Evolutionary conservation across 352 stramenopile genomes (phyloP).

Genomic region (Phytophthora aleatoria): DNA sequence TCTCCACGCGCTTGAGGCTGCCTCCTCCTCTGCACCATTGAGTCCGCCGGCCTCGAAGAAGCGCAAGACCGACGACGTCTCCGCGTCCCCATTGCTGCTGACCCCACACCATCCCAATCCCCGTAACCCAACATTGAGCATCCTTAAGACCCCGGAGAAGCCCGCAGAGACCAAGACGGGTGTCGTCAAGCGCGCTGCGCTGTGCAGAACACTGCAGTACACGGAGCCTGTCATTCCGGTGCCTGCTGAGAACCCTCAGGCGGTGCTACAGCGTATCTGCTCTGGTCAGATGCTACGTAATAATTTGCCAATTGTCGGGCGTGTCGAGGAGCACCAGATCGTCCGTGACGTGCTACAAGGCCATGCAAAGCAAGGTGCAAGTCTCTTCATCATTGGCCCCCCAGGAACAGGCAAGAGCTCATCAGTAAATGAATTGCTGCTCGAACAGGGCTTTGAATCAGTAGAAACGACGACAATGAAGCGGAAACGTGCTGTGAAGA

Average conservation of each 20-base stretch:
- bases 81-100: conserved; percentile 23
- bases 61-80: conserved; percentile 27
- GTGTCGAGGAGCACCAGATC: conserved; percentile 41
- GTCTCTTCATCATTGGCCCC: conserved; percentile 70
- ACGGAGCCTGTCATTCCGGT: not conserved
- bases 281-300: conserved; percentile 24
- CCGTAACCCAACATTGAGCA: not conserved
- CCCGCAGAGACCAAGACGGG: conserved; percentile 3
- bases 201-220: conserved; percentile 30
- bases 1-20: conserved; percentile 14
- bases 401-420: conserved; percentile 76
- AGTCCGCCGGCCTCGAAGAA: conserved; percentile 32
- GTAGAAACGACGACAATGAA: conserved; percentile 6
- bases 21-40: not conserved
- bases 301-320: conserved; percentile 42
- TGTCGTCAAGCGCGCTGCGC: conserved; percentile 3
- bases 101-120: conserved; percentile 29
- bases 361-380: conserved; percentile 16
- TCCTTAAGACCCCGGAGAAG: conserved; percentile 15
- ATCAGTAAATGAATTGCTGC: conserved; percentile 49
- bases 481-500: conserved; percentile 13
- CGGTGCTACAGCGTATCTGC: conserved; percentile 41
- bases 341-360: conserved; percentile 41
- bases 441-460: conserved; percentile 33
- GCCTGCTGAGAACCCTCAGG: conserved; percentile 9